These are phyloP conservation scores for Cercophora newfieldiana DNA, from an alignment of 495 filamentous ascomycete genomes.

Conservation along the genomic window DNA sequence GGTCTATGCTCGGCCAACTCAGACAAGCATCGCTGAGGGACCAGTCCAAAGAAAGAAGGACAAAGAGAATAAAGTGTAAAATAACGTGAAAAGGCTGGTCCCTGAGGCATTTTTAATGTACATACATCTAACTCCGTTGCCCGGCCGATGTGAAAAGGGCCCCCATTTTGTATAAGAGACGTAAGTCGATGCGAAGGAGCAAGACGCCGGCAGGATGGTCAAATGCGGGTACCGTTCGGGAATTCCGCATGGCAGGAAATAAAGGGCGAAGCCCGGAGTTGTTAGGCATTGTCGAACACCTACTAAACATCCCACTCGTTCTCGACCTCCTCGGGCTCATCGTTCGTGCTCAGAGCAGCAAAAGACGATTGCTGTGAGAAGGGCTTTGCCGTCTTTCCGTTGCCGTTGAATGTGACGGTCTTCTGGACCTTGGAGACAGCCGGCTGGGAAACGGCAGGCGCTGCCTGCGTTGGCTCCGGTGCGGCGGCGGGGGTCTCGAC, in stretches of 20 bases:
- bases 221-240: background rate
- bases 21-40: background rate
- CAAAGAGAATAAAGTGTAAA: constrained; percentile 4
- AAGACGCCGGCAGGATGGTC: background rate
- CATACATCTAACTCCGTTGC: constrained; percentile 31
- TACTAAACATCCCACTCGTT: constrained; percentile 51
- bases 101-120: constrained; percentile 27
- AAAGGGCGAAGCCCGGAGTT: background rate
- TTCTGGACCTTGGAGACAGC: constrained; percentile 28
- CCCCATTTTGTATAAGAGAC: constrained; percentile 10
- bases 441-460: constrained; percentile 12
- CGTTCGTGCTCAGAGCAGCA: constrained; percentile 46
- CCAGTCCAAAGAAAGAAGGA: background rate
- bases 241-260: background rate
- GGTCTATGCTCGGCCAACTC: background rate
- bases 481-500: constrained; percentile 32
- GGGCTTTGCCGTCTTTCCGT: constrained; percentile 31
- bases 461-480: constrained; percentile 16
- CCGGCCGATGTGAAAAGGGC: constrained; percentile 15
- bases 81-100: constrained; percentile 14
- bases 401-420: constrained; percentile 24
- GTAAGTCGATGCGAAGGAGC: background rate
- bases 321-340: constrained; percentile 43
- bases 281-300: background rate
- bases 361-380: constrained; percentile 47